Evolutionary conservation across 106 monocot genomes (phyloP).

Genomic region (Chionographis japonica): DNA sequence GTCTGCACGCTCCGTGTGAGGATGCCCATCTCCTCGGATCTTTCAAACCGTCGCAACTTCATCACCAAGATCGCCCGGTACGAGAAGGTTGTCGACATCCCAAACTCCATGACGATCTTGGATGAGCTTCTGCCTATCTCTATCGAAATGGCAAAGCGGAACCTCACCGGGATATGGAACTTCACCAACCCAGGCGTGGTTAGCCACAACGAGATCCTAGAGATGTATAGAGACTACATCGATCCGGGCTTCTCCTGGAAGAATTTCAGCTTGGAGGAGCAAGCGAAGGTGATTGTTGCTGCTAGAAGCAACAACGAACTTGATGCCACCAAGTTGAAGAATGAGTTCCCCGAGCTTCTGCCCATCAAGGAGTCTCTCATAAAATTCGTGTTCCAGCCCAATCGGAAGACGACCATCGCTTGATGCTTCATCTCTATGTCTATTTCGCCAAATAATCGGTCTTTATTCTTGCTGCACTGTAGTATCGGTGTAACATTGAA

Average conservation of each 20-base stretch:
- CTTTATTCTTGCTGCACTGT: too few relatives aligned
- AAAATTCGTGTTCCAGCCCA: conserved; percentile 47
- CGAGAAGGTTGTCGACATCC: conserved; percentile 57
- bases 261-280: conserved; percentile 55
- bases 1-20: conserved; percentile 56
- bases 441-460: too few relatives aligned
- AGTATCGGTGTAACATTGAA: too few relatives aligned
- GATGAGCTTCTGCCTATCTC: conserved; percentile 61
- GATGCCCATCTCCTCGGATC: conserved; percentile 69
- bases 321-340: conserved; percentile 38
- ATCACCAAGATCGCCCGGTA: conserved; percentile 56
- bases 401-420: conserved; percentile 37
- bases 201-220: conserved; percentile 55
- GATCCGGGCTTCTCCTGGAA: conserved; percentile 63
- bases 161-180: conserved; percentile 66
- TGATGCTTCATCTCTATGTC: not conserved
- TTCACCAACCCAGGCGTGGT: conserved; percentile 65
- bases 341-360: conserved; percentile 44
- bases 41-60: conserved; percentile 57
- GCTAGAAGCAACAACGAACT: conserved; percentile 64
- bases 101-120: conserved; percentile 63
- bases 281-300: conserved; percentile 60
- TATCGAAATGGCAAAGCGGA: conserved; percentile 65
- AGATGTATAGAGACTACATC: conserved; percentile 60
- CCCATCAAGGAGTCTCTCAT: conserved; percentile 51